Base-by-base conservation (phyloP, 441 rosid genomes). In the Aleurites moluccanus region DNA sequence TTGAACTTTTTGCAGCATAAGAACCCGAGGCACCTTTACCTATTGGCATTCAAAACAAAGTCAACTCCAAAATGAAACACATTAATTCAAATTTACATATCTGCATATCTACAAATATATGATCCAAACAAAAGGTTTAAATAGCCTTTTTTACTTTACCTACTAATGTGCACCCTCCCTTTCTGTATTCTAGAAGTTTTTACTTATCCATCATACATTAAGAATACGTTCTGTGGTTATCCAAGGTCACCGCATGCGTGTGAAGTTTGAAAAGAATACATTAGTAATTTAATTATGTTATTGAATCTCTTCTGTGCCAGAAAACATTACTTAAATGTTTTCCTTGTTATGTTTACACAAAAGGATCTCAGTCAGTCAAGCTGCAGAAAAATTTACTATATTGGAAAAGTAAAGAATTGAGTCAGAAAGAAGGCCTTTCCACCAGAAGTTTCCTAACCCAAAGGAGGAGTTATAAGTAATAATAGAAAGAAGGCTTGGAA, bases 11-110 rank as follows among this genome's bases (percentile, higher is more conserved):
- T 2, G n/a, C 15, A 10, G 8, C 47, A 42, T 25, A 45, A 61
- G 73, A 65, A 61, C 14, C 62, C 72, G 76, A 65, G 70, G 66
- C 42, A 65, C 38, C 67, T 70, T 68, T 28, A 70, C 42, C 67
- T 67, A 64, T 30, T 42, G 67, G 21, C 66, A 62, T 66, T 72
- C n/a, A 6, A 60, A 47, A 40, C 10, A 62, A 42, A 20, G 11
- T 63, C 28, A 57, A 30, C 10, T 56, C 6, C 21, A 68, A 40
- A 61, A 67, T 38, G 35, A 16, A 40, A 74, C 25, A 7, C 16
- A 18, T 10, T 10, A 33, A 6, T 64, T 28, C 42, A 72, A 61
- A 27, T n/a, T 45, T 3, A 69, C 15, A 69, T 2, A 6, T 42
- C n/a, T 23, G 0, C 23, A 21, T 40, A 42, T 71, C 53, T 23